Evolutionary conservation across 2,329 filamentous ascomycete species (phyloP).

Genomic region (Neofusicoccum cordaticola): DNA sequence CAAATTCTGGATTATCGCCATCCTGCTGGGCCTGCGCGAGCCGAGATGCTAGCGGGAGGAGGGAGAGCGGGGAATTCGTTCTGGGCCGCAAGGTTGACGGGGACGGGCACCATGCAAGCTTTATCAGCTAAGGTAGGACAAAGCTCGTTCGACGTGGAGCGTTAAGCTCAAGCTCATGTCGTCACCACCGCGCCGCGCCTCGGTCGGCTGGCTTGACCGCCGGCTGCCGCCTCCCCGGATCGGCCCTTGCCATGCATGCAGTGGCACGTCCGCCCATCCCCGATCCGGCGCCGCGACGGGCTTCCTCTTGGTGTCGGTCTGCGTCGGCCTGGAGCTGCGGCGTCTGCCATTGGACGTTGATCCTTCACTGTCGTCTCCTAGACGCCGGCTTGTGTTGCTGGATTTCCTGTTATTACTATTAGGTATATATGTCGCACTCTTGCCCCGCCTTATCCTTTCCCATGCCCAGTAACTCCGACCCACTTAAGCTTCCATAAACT

Average conservation of each 20-base stretch:
- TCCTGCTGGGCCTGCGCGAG: slow-evolving; percentile 20
- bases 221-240: background rate
- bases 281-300: background rate
- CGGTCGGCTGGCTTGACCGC: background rate
- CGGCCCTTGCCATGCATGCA: background rate
- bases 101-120: background rate
- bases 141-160: background rate
- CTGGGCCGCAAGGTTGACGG: background rate
- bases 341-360: too few relatives aligned
- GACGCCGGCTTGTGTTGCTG: background rate
- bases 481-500: background rate
- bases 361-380: too few relatives aligned
- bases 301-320: background rate
- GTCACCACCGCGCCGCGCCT: background rate
- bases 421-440: background rate
- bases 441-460: background rate
- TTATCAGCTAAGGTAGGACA: background rate
- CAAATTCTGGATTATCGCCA: slow-evolving; percentile 44
- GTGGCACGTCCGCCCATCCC: background rate
- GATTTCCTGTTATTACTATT: slow-evolving; percentile 5
- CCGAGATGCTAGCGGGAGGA: background rate
- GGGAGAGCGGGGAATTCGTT: background rate
- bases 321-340: too few relatives aligned
- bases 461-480: background rate
- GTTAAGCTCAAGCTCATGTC: background rate